Conservation (phyloP, 345 rosid species). For the Iberis pinnata region DNA sequence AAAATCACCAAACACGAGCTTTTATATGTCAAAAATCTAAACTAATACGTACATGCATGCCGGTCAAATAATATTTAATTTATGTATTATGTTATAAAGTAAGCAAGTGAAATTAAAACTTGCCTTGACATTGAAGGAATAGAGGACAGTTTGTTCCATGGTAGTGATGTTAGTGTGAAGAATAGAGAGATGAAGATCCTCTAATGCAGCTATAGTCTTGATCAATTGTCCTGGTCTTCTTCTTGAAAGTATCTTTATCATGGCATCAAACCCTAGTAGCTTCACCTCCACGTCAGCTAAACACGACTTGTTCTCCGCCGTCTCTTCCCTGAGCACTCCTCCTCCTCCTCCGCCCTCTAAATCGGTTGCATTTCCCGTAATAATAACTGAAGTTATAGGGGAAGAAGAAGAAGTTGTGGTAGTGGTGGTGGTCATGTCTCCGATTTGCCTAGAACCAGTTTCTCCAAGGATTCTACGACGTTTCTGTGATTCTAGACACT, state of each 20-base stretch:
- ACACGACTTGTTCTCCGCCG: constrained; percentile 75
- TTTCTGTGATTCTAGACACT: constrained; percentile 86
- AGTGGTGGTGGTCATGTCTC: constrained; percentile 33
- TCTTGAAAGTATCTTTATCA: constrained; percentile 83
- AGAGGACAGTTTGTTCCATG: constrained; percentile 90
- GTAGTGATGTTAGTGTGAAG: constrained; percentile 93
- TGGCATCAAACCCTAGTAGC: constrained; percentile 82
- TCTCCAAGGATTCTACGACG: constrained; percentile 60
- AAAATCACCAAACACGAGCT: background rate
- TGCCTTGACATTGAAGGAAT: constrained; percentile 94
- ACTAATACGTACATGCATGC: too few species aligned
- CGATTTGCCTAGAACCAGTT: constrained; percentile 28
- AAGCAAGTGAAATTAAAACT: constrained; percentile 1
- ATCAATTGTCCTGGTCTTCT: constrained; percentile 87
- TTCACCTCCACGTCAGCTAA: constrained; percentile 91
- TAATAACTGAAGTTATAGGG: constrained; percentile 20
- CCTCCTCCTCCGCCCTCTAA: constrained; percentile 23
- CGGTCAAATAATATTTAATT: too few species aligned
- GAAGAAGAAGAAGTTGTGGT: constrained; percentile 33
- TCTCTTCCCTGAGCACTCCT: constrained; percentile 47
- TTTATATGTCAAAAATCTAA: too few species aligned
- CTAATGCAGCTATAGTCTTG: constrained; percentile 80
- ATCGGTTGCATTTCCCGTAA: constrained; percentile 15
- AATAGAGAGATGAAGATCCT: constrained; percentile 81
- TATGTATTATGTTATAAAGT: background rate